Evolutionary conservation across 768 basidiomycete genomes (phyloP), one percentile per base, ranked within the genome.

Genomic region (Tulasnella sp.): DNA sequence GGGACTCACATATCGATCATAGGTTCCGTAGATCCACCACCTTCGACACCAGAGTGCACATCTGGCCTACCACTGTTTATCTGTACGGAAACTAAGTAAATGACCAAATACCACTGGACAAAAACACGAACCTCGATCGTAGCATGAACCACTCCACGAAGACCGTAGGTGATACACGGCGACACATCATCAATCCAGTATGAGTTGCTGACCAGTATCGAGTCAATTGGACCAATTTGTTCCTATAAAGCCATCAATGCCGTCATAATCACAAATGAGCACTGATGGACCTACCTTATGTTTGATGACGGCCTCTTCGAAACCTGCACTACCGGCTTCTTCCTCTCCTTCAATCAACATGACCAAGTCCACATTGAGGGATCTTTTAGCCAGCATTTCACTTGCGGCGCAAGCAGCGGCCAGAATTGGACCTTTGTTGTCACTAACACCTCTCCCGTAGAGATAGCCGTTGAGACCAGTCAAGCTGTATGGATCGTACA

Each of bases 321-420:
- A 92, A 0, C 92, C 90, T 4, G 71, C 64, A 61, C 90, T 93
- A 1, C 93, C 93, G n/a, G 78, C 79, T 63, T 99, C 95, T 62
- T 95, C 95, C 62, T 98, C 93, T 0, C 95, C 95, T 66, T 99
- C 95, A 13, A 98, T 79, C 45, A 96, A 65, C 62, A 98, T 79
- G 4, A 96, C 79, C 1, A 99, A 63, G 61, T 99, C 95, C 0
- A 91, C 73, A 20, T 76, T 86, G 2, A 99, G 74, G 9, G 79
- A 74, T 1, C 89, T 72, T 10, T 71, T 69, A 24, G 78, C 70
- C 3, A 91, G 73, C 37, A 98, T 63, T 19, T 85, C 78, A 0
- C 90, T 85, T 9, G 82, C 89, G 0, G 95, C 95, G 57, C 79
- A 87, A 0, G 93, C 95, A 13, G 81, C 74, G 1, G 92, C 90